Evolutionary conservation across 441 rosid species (phyloP).

Genomic region (Dalechampia spathulata): DNA sequence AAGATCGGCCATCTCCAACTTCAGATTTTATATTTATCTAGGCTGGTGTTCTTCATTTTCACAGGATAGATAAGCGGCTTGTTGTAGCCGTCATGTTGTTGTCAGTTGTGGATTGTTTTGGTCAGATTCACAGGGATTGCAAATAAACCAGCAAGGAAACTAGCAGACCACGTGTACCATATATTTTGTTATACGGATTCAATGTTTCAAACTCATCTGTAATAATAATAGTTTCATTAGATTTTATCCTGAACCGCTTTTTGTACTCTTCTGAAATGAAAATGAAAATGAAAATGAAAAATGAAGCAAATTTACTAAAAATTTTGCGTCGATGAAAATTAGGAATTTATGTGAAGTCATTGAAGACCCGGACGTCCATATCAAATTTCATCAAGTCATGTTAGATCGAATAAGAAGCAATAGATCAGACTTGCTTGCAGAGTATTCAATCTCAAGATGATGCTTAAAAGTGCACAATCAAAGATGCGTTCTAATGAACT

Average conservation of each 20-base stretch:
- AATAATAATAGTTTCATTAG: neutral
- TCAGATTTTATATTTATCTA: neutral
- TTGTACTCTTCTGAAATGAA: neutral
- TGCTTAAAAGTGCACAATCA: too few species aligned
- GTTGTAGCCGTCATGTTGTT: neutral
- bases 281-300: neutral
- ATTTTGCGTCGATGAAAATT: too few species aligned
- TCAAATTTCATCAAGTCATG: too few species aligned
- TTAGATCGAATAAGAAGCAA: too few species aligned
- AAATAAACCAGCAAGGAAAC: slow-evolving; percentile 11
- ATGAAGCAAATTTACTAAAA: too few species aligned
- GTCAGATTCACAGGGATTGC: neutral
- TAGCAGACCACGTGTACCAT: slow-evolving; percentile 7
- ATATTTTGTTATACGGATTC: slow-evolving; percentile 1
- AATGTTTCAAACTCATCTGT: slow-evolving; percentile 8
- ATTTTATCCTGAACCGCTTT: neutral
- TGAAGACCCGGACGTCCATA: too few species aligned
- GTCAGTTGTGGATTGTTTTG: slow-evolving; percentile 5
- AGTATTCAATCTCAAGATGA: too few species aligned
- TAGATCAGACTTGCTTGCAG: too few species aligned
- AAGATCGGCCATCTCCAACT: too few species aligned
- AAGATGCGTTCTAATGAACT: too few species aligned
- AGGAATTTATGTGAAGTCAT: too few species aligned
- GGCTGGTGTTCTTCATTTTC: slow-evolving; percentile 6
- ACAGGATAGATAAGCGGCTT: slow-evolving; percentile 18